Percentiles rank a stretch among this genome's conserved stretches.
Conservation (phyloP, 2,329 filamentous ascomycete genomes). For the Clonostachys sp. region DNA sequence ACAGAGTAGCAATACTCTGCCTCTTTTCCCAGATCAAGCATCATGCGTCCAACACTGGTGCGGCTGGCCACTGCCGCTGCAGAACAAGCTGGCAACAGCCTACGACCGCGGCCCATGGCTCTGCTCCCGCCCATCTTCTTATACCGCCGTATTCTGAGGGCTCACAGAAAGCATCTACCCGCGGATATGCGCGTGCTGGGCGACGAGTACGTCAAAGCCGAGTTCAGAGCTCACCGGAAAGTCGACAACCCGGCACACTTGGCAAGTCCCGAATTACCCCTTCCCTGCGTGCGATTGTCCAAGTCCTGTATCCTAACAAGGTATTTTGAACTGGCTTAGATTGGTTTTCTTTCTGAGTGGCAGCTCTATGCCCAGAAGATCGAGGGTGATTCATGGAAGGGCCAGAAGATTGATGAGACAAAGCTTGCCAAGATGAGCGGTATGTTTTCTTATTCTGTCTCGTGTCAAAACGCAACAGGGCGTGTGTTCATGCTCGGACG, state of each 20-base stretch:
- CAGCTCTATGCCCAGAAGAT: conserved; percentile 90
- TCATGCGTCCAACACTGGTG: conserved; percentile 18
- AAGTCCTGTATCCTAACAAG: not conserved
- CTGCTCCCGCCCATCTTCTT: conserved; percentile 84
- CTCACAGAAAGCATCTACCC: conserved; percentile 76
- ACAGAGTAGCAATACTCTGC: not conserved
- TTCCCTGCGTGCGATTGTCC: too few species aligned
- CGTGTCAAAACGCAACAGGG: too few species aligned
- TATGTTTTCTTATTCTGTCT: conserved; percentile 34
- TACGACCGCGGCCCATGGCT: conserved; percentile 47
- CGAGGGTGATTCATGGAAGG: conserved; percentile 82
- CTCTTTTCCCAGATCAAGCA: not conserved
- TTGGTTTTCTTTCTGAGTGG: conserved; percentile 96
- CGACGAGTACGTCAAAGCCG: conserved; percentile 88
- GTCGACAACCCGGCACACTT: conserved; percentile 91
- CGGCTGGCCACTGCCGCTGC: conserved; percentile 30
- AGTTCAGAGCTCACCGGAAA: conserved; percentile 79
- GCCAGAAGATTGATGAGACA: conserved; percentile 73
- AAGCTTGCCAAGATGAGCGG: conserved; percentile 95
- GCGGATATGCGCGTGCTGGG: conserved; percentile 75
- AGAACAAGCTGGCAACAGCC: conserved; percentile 12
- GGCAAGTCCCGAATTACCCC: conserved; percentile 41
- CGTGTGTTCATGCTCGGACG: too few species aligned
- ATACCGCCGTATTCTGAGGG: conserved; percentile 81
- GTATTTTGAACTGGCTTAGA: conserved; percentile 41